phyloP scores from a whole-genome alignment of 1,139 yeast genomes.

The Hanseniaspora gamundiae region DNA sequence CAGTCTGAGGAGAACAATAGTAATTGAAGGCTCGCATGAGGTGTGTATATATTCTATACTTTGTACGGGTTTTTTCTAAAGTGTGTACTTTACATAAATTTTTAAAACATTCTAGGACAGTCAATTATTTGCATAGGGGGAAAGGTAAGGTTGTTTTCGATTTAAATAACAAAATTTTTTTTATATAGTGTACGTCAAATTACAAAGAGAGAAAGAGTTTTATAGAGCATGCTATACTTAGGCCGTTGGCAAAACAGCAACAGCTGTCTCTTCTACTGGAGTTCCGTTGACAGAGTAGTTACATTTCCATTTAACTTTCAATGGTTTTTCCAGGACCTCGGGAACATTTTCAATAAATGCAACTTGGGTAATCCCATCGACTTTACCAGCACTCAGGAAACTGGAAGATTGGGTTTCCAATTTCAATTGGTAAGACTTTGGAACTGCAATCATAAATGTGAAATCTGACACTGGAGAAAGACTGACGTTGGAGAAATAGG shows the following conservation, averaged over 20 bases:
- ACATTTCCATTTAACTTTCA: slow-evolving; percentile 77
- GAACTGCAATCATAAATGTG: slow-evolving; percentile 71
- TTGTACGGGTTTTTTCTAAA: no score
- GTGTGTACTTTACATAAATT: no score
- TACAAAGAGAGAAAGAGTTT: no score
- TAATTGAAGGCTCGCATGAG: neutral
- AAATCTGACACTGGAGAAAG: slow-evolving; percentile 39
- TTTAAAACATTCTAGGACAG: no score
- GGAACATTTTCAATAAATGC: slow-evolving; percentile 38
- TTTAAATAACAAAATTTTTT: neutral
- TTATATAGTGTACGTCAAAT: no score
- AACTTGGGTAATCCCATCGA: slow-evolving; percentile 34
- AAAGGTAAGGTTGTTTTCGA: neutral
- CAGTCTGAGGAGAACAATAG: neutral
- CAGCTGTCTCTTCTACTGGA: slow-evolving; percentile 45
- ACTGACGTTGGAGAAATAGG: slow-evolving; percentile 34
- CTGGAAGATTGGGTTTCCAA: slow-evolving; percentile 63
- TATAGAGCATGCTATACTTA: slow-evolving; percentile 7
- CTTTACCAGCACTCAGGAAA: slow-evolving; percentile 36
- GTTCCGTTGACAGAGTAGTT: slow-evolving; percentile 41
- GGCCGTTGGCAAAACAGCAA: slow-evolving; percentile 29
- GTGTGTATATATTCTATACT: no score
- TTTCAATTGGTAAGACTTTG: slow-evolving; percentile 53
- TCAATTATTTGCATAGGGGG: no score
- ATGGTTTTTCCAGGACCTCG: slow-evolving; percentile 24